Percentiles rank a stretch among this genome's conserved stretches.
These are phyloP conservation scores for Coniochaeta sp. DNA, from an alignment of 2,329 filamentous ascomycete species.

Conservation along the genomic window DNA sequence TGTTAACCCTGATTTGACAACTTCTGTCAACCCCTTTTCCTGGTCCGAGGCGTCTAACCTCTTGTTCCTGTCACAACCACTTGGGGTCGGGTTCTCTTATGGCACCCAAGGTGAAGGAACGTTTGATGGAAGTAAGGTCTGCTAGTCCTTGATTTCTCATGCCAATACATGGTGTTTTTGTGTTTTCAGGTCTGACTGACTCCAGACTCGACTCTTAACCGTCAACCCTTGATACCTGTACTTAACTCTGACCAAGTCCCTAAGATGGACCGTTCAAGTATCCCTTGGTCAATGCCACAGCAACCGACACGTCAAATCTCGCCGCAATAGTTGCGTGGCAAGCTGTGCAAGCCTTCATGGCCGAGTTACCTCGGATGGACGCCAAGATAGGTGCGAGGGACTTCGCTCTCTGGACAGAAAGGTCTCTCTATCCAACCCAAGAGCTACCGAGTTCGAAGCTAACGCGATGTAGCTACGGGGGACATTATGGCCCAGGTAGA, in stretches of 20 bases:
- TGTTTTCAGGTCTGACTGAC: too few species aligned
- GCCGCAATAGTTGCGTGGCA: slow-evolving; percentile 49
- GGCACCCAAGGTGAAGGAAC: not conserved
- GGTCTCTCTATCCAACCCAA: not conserved
- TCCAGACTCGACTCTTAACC: too few species aligned
- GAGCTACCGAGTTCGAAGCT: not conserved
- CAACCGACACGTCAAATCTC: slow-evolving; percentile 46
- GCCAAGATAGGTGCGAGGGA: slow-evolving; percentile 13
- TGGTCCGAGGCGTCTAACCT: slow-evolving; percentile 24
- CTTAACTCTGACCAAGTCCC: not conserved
- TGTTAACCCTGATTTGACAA: slow-evolving; percentile 4
- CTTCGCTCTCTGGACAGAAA: slow-evolving; percentile 12
- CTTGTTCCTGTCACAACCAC: slow-evolving; percentile 19
- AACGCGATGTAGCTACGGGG: slow-evolving; percentile 3
- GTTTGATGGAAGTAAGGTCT: not conserved
- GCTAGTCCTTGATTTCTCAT: not conserved
- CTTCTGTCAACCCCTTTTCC: slow-evolving; percentile 21
- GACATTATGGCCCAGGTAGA: slow-evolving; percentile 7
- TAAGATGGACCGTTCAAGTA: not conserved
- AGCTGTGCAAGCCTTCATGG: slow-evolving; percentile 46
- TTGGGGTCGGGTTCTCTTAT: slow-evolving; percentile 8
- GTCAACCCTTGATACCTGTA: too few species aligned
- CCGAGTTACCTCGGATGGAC: slow-evolving; percentile 31
- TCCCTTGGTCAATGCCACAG: slow-evolving; percentile 31
- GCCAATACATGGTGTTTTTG: too few species aligned